Conservation (phyloP, 495 filamentous ascomycete genomes). For the Saxispiralis lemnorum region DNA sequence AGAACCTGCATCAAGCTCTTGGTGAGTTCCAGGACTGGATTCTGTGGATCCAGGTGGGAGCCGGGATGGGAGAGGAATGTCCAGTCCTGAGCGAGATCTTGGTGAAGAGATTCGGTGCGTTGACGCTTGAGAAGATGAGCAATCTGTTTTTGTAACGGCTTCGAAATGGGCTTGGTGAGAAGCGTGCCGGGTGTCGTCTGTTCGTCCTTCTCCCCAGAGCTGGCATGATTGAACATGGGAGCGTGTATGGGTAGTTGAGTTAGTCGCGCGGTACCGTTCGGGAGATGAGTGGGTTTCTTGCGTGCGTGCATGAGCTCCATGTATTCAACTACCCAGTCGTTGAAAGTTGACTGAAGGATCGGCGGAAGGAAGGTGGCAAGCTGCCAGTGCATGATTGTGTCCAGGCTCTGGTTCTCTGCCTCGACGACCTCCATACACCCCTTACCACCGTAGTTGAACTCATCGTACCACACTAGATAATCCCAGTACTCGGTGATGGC, state of each 20-base stretch:
- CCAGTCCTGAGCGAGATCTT: slow-evolving; percentile 74
- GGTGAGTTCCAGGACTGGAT: slow-evolving; percentile 75
- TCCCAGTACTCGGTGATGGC: slow-evolving; percentile 99
- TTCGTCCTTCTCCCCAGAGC: slow-evolving; percentile 25
- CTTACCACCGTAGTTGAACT: slow-evolving; percentile 95
- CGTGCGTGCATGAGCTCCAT: slow-evolving; percentile 81
- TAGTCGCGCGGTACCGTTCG: slow-evolving; percentile 37
- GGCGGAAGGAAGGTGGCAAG: slow-evolving; percentile 70
- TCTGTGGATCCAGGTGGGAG: slow-evolving; percentile 48
- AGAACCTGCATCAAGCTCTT: slow-evolving; percentile 84
- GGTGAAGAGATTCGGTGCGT: slow-evolving; percentile 75
- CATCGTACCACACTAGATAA: slow-evolving; percentile 98
- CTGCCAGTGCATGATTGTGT: slow-evolving; percentile 97
- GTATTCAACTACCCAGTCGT: slow-evolving; percentile 87
- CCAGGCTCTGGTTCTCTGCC: slow-evolving; percentile 66
- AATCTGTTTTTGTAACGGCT: slow-evolving; percentile 78
- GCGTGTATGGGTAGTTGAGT: slow-evolving; percentile 59
- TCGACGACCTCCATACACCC: slow-evolving; percentile 72
- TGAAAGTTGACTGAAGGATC: slow-evolving; percentile 67
- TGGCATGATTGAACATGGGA: slow-evolving; percentile 31
- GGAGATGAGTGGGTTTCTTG: slow-evolving; percentile 42
- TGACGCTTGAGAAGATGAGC: slow-evolving; percentile 59
- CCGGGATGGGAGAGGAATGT: slow-evolving; percentile 72
- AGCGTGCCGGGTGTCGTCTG: slow-evolving; percentile 42
- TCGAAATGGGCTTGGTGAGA: slow-evolving; percentile 62